These are phyloP conservation scores for Schwanniomyces polymorphus DNA, from an alignment of 805 yeast species.

Conservation along the genomic window DNA sequence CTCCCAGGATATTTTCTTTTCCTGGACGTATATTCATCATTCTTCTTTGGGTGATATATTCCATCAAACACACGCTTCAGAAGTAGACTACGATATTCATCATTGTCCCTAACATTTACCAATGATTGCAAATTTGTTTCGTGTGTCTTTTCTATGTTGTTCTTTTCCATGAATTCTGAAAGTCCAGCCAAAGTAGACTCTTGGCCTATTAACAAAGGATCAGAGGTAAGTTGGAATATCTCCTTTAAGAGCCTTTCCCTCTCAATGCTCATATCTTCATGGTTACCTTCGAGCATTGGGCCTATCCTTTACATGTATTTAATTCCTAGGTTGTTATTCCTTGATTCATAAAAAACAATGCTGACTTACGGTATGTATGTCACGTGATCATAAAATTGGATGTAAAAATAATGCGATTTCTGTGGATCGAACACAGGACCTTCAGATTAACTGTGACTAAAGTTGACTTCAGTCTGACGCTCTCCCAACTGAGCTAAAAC, in stretches of 20 bases:
- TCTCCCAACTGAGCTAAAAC: constrained; percentile 40
- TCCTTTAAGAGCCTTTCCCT: constrained; percentile 15
- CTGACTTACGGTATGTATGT: constrained; percentile 20
- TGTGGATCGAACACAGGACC: constrained; percentile 91
- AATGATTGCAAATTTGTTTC: constrained; percentile 13
- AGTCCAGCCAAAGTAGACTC: constrained; percentile 1
- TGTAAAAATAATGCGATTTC: constrained; percentile 51
- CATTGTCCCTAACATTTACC: constrained; percentile 5
- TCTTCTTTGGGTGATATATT: neutral
- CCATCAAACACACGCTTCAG: constrained; percentile 2
- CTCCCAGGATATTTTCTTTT: neutral
- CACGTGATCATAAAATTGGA: constrained; percentile 13
- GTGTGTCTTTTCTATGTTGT: constrained; percentile 16
- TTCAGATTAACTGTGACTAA: constrained; percentile 56
- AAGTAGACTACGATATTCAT: constrained; percentile 1
- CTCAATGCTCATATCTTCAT: constrained; percentile 4
- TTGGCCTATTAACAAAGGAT: constrained; percentile 13
- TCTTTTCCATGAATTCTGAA: constrained; percentile 5
- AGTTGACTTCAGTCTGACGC: constrained; percentile 37
- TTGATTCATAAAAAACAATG: constrained; percentile 1
- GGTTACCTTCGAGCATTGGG: constrained; percentile 1
- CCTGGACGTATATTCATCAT: neutral
- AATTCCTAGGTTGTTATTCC: neutral
- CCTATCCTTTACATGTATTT: neutral
- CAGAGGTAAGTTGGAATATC: constrained; percentile 13